A percentile compares a stretch with the other conserved stretches of the same genome.
These are phyloP conservation scores for Microbotryum intermedium DNA, from an alignment of 1,284 basidiomycete species.

Conservation along the genomic window DNA sequence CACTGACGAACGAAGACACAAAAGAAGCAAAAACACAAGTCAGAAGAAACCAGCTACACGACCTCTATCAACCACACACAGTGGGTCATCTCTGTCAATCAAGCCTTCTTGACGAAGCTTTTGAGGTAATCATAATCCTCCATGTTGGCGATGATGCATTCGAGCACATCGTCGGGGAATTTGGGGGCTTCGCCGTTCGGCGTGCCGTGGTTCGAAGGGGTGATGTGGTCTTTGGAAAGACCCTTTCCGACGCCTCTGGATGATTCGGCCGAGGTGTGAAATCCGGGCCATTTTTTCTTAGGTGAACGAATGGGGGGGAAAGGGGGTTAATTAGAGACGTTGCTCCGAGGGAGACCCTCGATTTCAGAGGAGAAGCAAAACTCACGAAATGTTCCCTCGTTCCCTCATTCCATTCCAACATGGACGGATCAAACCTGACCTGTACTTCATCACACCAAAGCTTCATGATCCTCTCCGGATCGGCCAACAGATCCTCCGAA, in stretches of 20 bases:
- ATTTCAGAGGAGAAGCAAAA: neutral
- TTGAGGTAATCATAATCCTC: constrained; percentile 31
- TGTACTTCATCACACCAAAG: constrained; percentile 29
- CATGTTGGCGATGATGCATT: constrained; percentile 24
- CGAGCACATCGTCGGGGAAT: constrained; percentile 26
- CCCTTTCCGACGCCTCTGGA: constrained; percentile 29
- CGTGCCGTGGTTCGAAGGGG: constrained; percentile 1
- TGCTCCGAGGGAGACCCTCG: no score
- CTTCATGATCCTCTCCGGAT: constrained; percentile 25
- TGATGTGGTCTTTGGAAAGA: neutral
- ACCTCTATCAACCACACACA: neutral
- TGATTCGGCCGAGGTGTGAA: constrained; percentile 27
- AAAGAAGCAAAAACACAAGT: no score
- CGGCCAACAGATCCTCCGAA: constrained; percentile 21
- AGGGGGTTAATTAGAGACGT: no score
- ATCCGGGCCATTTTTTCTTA: neutral
- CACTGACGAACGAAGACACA: no score
- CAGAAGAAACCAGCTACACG: neutral
- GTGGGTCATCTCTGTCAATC: neutral
- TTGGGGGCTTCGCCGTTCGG: constrained; percentile 7
- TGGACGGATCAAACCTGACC: constrained; percentile 25
- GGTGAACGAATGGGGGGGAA: neutral
- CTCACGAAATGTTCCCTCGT: constrained; percentile 30
- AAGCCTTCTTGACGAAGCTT: constrained; percentile 15
- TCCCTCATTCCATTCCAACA: constrained; percentile 33